Base-by-base conservation (phyloP, 306 rosid genomes). In the Cucurbita moschata region DNA sequence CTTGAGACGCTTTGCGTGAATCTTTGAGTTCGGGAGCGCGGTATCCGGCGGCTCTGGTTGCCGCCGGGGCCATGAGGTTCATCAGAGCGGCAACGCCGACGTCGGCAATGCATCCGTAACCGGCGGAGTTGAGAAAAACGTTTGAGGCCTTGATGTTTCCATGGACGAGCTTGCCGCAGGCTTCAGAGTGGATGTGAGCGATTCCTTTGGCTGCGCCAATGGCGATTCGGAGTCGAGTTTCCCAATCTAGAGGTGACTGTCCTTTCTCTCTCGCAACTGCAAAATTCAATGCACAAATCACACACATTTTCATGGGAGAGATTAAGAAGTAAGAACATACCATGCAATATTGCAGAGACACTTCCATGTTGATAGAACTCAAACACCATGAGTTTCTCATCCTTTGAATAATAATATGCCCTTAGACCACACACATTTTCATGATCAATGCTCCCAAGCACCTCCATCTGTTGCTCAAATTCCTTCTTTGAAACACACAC, bases 141-240 rank as follows among this genome's bases (percentile, higher is more conserved):
- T 94, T 94, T 7, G 97, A 84, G 79, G 97, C 96, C 78, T 88
- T 94, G 78, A 94, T 72, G 89, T 94, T 91, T 72, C 99, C 99
- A 79, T 94, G 99, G 60, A 89, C 87, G 15, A 94, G 88, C 77
- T 89, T 89, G 60, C 92, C 96, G 73, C 87, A 87, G 52, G 64
- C 78, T 43, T 84, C 87, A 18, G 85, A 50, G 78, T 94, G 99
- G 78, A 94, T 82, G 77, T 83, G 83, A 77, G 91, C 88, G 19
- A 94, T 86, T 57, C 96, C 99, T 85, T 91, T 86, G 7, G 99
- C 92, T 23, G 92, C 86, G 43, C 99, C 99, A 6, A 89, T 71
- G 56, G 92, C 90, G 60, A 91, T 88, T 74, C 82, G 82, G 50
- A 94, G 81, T 39, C 99, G 82, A 75, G 88, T 80, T 10, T 94